These are phyloP conservation scores for Pseudovirgaria hyperparasitica DNA, from an alignment of 2,329 filamentous ascomycete genomes.

Conservation along the genomic window DNA sequence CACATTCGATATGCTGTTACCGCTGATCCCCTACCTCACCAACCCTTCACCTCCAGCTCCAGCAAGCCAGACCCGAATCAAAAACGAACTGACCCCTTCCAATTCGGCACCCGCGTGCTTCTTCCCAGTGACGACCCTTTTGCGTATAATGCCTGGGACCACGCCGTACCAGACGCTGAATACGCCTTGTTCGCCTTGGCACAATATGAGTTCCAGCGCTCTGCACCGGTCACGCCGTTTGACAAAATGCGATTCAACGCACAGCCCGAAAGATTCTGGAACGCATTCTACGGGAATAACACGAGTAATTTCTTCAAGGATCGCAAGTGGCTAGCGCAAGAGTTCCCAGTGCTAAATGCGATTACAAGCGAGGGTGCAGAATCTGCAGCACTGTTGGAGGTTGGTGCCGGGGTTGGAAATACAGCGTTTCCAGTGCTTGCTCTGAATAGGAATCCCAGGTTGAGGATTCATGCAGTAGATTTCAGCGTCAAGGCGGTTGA, in stretches of 20 bases:
- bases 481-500: conserved; percentile 93
- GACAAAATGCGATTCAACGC: conserved; percentile 85
- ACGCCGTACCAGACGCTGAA: conserved; percentile 81
- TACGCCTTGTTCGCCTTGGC: conserved; percentile 77
- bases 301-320: conserved; percentile 98
- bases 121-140: conserved; percentile 81
- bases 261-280: conserved; percentile 94
- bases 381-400: conserved; percentile 63
- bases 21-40: conserved; percentile 19
- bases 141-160: conserved; percentile 98
- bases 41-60: conserved; percentile 7
- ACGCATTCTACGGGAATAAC: conserved; percentile 96
- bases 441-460: conserved; percentile 66
- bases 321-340: conserved; percentile 90
- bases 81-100: conserved; percentile 85
- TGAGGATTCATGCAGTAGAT: conserved; percentile 88
- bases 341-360: conserved; percentile 78
- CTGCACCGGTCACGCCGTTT: conserved; percentile 80
- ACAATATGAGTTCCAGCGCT: conserved; percentile 76
- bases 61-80: conserved; percentile 38
- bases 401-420: conserved; percentile 91
- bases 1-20: conserved; percentile 39
- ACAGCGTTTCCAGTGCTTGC: conserved; percentile 85
- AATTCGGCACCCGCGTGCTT: conserved; percentile 83
- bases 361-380: conserved; percentile 61